These are phyloP conservation scores for Pythium sukuiense DNA, from an alignment of 352 stramenopile species.

Conservation along the genomic window DNA sequence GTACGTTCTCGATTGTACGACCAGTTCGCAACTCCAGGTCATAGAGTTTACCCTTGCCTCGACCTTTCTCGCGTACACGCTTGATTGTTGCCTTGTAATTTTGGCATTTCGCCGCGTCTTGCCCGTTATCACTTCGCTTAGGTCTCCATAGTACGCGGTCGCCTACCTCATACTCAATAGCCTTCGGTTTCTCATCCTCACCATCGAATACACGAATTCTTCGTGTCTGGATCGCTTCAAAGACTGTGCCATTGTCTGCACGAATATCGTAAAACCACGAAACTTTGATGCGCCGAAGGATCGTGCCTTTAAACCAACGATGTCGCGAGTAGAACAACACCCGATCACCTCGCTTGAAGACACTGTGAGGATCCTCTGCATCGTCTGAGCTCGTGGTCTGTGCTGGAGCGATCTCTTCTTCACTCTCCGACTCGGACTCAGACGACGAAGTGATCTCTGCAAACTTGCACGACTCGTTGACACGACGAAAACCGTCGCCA, in stretches of 20 bases:
- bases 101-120: neutral
- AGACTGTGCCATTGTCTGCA: conserved; percentile 43
- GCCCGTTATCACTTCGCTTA: neutral
- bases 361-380: conserved; percentile 6
- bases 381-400: conserved; percentile 26
- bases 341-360: conserved; percentile 50
- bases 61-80: neutral
- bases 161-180: conserved; percentile 12
- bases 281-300: conserved; percentile 36
- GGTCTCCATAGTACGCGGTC: conserved; percentile 23
- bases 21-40: conserved; percentile 53
- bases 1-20: conserved; percentile 41
- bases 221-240: conserved; percentile 43
- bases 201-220: conserved; percentile 39
- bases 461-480: conserved; percentile 53
- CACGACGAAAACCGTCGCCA: conserved; percentile 49
- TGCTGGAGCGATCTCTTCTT: conserved; percentile 15
- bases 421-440: conserved; percentile 15
- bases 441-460: conserved; percentile 42
- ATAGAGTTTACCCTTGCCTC: conserved; percentile 4
- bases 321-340: conserved; percentile 45
- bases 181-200: conserved; percentile 13
- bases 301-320: conserved; percentile 38
- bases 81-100: conserved; percentile 14
- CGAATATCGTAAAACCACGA: conserved; percentile 65